Base-by-base conservation (phyloP, 768 basidiomycete species). In the Leccinum uliginosum region DNA sequence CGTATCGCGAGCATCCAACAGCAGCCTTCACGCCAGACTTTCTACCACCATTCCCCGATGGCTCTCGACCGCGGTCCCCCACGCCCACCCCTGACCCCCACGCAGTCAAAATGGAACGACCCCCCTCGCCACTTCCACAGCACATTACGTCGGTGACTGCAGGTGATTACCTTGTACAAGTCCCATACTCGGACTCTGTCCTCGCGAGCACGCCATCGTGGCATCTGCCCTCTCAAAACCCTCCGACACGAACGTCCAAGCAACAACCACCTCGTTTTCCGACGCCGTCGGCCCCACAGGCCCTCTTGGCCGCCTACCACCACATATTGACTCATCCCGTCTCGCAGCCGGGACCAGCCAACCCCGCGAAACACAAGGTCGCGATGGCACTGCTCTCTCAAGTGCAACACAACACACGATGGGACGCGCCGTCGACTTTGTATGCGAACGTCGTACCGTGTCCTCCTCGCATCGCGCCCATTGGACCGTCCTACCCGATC, bases 301-400 rank as follows among this genome's bases (percentile, higher is more conserved):
- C 87, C 1, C 79, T 91, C 29, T 68, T 88, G 44, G 74, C 76
- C 12, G 89, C 86, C 6, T 91, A 89, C 65, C 90, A 89, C 60
- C 85, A 91, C 61, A 85, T 90, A 58, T 78, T 90, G 50, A 89
- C 85, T 0, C 83, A 90, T 61, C 85, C 86, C 1, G 80, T 85
- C 0, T 74, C 83, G 0, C 67, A 78, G 52, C 73, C 77, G 0
- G 74, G 75, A 6, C 63, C 80, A 10, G 72, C 82, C 3, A 88
- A 83, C 53, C 83, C 84, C 29, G 73, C 83, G 5, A 80, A 86
- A 45, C 89, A 91, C 72, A 84, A 83, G 65, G 84, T 91, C n/a
- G 84, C 87, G 4, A 83, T 91, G 80, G 78, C 85, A 0, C 73
- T 91, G 9, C 77, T 91, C 34, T 67, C 76, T 0, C 80, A 85